phyloP scores from a whole-genome alignment of 2,329 filamentous ascomycete species.

The Harringtonia lauricola region DNA sequence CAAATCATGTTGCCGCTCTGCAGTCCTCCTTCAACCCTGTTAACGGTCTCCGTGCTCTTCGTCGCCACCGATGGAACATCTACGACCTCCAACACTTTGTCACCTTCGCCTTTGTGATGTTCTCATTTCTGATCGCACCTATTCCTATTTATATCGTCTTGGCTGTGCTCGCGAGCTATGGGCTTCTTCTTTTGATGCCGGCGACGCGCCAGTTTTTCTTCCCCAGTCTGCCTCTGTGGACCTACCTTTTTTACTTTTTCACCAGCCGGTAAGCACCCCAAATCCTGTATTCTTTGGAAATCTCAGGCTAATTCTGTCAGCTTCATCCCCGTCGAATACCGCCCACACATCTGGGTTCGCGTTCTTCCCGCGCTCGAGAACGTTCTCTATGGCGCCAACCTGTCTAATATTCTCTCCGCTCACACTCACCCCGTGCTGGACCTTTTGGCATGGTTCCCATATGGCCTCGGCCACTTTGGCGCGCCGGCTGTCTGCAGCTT shows the following conservation, averaged over 20 bases:
- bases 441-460: constrained; percentile 84
- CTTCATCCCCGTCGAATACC: constrained; percentile 80
- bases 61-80: constrained; percentile 66
- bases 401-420: constrained; percentile 89
- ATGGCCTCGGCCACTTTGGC: constrained; percentile 83
- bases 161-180: constrained; percentile 53
- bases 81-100: constrained; percentile 81
- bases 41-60: constrained; percentile 66
- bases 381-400: constrained; percentile 88
- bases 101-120: constrained; percentile 63
- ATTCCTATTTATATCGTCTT: constrained; percentile 72
- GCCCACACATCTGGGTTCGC: constrained; percentile 90
- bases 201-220: constrained; percentile 85
- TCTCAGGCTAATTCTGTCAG: constrained; percentile 30
- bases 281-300: background rate
- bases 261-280: constrained; percentile 63
- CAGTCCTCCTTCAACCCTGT: constrained; percentile 73
- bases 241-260: constrained; percentile 87
- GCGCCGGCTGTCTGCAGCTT: constrained; percentile 69
- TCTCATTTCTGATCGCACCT: constrained; percentile 74
- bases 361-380: constrained; percentile 92
- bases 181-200: constrained; percentile 66
- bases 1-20: constrained; percentile 58
- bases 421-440: constrained; percentile 78
- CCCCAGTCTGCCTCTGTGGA: constrained; percentile 73